Conservation (phyloP, 2,329 filamentous ascomycete genomes). For the Hypoxylon sp. region DNA sequence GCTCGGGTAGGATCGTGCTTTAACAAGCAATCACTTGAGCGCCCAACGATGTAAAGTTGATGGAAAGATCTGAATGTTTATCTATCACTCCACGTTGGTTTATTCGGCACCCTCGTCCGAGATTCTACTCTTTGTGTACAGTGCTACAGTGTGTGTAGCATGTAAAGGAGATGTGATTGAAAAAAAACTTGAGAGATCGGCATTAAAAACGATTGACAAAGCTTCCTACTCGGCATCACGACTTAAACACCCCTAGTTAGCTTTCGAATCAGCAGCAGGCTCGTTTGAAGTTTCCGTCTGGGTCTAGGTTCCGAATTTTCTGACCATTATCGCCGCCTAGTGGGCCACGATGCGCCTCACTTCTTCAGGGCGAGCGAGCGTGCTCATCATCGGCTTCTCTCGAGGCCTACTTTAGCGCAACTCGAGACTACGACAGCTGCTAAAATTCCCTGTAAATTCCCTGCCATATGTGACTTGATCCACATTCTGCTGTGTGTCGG, state of each 20-base stretch:
- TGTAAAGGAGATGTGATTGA: conserved; percentile 22
- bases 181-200: conserved; percentile 21
- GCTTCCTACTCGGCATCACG: conserved; percentile 27
- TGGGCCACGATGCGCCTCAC: conserved; percentile 27
- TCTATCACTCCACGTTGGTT: conserved; percentile 11
- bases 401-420: too few relatives aligned
- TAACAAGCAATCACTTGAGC: conserved; percentile 16
- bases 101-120: conserved; percentile 13
- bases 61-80: conserved; percentile 15
- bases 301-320: conserved; percentile 25
- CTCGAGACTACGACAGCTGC: conserved; percentile 15
- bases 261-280: conserved; percentile 17
- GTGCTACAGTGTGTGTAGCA: conserved; percentile 9
- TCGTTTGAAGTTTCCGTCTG: conserved; percentile 11
- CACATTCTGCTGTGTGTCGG: conserved; percentile 23
- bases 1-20: conserved; percentile 28
- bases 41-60: conserved; percentile 17
- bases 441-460: conserved; percentile 34
- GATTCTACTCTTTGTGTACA: too few relatives aligned
- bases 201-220: conserved; percentile 12
- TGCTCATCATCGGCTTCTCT: too few relatives aligned
- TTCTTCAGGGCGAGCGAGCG: too few relatives aligned
- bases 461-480: conserved; percentile 16
- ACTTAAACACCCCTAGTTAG: conserved; percentile 12
- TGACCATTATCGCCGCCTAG: conserved; percentile 20